Evolutionary conservation across 371 early-diverging fungal genomes (phyloP).

Genomic region (Syncephalis plumigaleata): DNA sequence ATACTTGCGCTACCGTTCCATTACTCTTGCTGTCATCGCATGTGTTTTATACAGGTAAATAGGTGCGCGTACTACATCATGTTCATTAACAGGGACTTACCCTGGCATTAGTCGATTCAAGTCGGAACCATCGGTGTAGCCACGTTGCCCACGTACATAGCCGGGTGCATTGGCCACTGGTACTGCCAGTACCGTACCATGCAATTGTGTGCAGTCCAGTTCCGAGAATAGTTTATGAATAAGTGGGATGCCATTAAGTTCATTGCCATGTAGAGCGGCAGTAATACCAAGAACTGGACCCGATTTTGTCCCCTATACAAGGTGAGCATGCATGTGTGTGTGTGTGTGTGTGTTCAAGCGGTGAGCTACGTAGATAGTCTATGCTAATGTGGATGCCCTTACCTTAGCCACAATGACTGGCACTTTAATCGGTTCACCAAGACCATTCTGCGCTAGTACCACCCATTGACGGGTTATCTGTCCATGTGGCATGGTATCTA

Average conservation of each 20-base stretch:
- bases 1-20: constrained; percentile 69
- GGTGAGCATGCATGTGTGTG: too few relatives aligned
- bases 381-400: not conserved
- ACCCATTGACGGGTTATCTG: constrained; percentile 34
- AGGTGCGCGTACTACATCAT: not conserved
- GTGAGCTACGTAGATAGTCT: too few relatives aligned
- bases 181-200: constrained; percentile 74
- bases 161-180: constrained; percentile 80
- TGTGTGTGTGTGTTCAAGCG: too few relatives aligned
- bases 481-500: constrained; percentile 24
- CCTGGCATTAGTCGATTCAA: constrained; percentile 81
- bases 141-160: constrained; percentile 58
- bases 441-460: constrained; percentile 34
- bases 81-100: constrained; percentile 6
- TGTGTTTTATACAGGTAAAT: not conserved
- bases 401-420: constrained; percentile 44
- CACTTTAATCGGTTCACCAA: constrained; percentile 32
- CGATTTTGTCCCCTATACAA: constrained; percentile 15
- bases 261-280: constrained; percentile 80
- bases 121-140: constrained; percentile 68
- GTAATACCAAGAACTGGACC: constrained; percentile 38
- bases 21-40: constrained; percentile 17
- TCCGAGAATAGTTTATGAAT: constrained; percentile 72
- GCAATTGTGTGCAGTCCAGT: constrained; percentile 45
- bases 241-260: constrained; percentile 80